Evolutionary conservation across 1,284 basidiomycete genomes (phyloP).

Genomic region (Marasmius tenuissimus): DNA sequence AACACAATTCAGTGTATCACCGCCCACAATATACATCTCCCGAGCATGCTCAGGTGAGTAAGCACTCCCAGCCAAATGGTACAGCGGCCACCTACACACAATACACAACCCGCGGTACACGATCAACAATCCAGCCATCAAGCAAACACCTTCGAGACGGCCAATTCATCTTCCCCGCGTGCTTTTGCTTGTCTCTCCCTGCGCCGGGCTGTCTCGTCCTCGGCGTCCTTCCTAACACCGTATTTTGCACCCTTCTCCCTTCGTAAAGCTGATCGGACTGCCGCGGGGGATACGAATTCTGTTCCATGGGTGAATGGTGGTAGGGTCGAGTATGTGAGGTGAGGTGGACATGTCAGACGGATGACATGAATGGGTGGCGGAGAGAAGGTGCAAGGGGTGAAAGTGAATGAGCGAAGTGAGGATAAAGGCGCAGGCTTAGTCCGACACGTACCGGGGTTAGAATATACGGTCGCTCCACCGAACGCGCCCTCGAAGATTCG

Average conservation of each 20-base stretch:
- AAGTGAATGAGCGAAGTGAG: background rate
- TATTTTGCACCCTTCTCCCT: constrained; percentile 82
- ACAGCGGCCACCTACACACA: too few relatives aligned
- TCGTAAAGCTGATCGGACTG: constrained; percentile 73
- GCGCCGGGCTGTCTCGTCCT: constrained; percentile 67
- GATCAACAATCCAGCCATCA: constrained; percentile 33
- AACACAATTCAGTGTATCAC: too few relatives aligned
- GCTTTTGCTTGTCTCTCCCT: constrained; percentile 55
- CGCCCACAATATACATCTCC: too few relatives aligned
- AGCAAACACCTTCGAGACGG: constrained; percentile 87
- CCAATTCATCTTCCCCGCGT: constrained; percentile 78
- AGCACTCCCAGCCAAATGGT: too few relatives aligned
- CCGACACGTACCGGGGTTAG: constrained; percentile 78
- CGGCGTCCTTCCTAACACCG: constrained; percentile 75
- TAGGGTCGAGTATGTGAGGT: background rate
- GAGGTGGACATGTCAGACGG: background rate
- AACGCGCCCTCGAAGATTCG: constrained; percentile 98
- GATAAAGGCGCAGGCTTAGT: background rate
- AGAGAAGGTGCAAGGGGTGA: background rate
- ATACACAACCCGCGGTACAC: too few relatives aligned
- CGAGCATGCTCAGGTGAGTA: too few relatives aligned
- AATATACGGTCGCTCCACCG: constrained; percentile 92
- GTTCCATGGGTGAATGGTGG: background rate
- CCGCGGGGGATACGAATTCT: constrained; percentile 92
- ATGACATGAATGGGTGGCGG: background rate